Evolutionary conservation across 2,329 filamentous ascomycete genomes (phyloP), one percentile per base, ranked within the genome.

Genomic region (Ambrosiella beaveri): DNA sequence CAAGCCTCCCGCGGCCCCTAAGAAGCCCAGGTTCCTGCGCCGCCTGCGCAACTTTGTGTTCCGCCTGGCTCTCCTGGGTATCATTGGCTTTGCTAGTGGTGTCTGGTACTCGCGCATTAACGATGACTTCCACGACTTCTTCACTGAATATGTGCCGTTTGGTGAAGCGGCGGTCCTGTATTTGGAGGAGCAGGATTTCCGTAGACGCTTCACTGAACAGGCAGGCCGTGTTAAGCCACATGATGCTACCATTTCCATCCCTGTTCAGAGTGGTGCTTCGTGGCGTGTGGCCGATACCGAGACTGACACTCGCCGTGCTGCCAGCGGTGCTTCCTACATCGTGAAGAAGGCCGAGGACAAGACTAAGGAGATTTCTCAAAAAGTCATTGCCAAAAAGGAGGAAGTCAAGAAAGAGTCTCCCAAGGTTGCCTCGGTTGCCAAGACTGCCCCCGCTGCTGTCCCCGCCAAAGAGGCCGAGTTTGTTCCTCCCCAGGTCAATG

Each of bases 121-220:
- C 67, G 93, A 98, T 75, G 95, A 88, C 73, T 98, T 97, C 79
- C 91, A 98, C 73, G 93, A 98, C 71, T 93, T 96, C 75, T 98
- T 98, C 73, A 97, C 90, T 65, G 90, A 96, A 73, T 98, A 91
- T 70, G 73, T 98, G 15, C 93, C 93, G 19, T 95, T 86, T 64
- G 93, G 90, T 66, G 93, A 98, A 73, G 88, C 95, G 68, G 86
- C 86, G 15, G 91, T 98, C 51, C 81, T 95, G 35, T 97, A 95
- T 73, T 84, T 98, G 56, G 93, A 98, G 72, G 93, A 98, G 73
- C 81, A 85, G 64, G 89, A 96, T 66, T 96, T 95, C 74, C 82
- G 85, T 68, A 89, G 85, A 71, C 83, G 87, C 59, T 96, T 95
- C 74, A 79, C 72, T 64, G 74, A 71, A 66, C 70, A 70, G 59